Base-by-base conservation (phyloP, 2,329 filamentous ascomycete genomes). In the Moelleriella libera region DNA sequence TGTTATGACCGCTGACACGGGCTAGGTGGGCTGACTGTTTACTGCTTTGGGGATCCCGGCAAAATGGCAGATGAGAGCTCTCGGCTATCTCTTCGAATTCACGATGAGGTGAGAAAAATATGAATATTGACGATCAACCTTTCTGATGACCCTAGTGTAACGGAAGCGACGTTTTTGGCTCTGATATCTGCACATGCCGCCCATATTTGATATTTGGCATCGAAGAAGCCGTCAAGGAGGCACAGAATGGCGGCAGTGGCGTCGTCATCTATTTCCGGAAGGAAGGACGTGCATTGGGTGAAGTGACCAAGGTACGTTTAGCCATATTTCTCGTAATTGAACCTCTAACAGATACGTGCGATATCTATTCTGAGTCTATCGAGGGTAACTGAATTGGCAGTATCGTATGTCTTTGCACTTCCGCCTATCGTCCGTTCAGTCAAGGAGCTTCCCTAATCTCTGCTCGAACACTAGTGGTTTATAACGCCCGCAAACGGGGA, bases 241-340 rank as follows among this genome's bases (percentile, higher is more conserved):
- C 92, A 9, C 92, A 97, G 63, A 88, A 85, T 48, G 90, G 90
- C 47, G 90, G 90, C 44, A 90, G 84, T 56, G 90, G 90, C 48
- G 88, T 96, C 28, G 92, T 97, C 47, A 96, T 97, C 62, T 98
- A 98, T 65, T 98, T 97, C 78, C 82, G 92, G 55, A 98, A 98
- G 64, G 92, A 98, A 70, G 92, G 92, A 32, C 79, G 92, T 55
- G 92, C 90, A 39, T 71, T 97, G 6, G 92, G 92, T 47, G 92
- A 98, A 65, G 92, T 98, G 31, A 94, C 88, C 47, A 96, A 96
- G 62, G 88, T 94, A 59, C 77, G 74, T 8, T 4, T 3, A 5
- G 21, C 21, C 21, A 21, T 21, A 3, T 21, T 21, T 21, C 21
- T 21, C 21, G 3, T 21, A 21, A 21, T 21, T 21, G 21, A 21